Base-by-base conservation (phyloP, 768 basidiomycete species). In the Amanita molliuscula region DNA sequence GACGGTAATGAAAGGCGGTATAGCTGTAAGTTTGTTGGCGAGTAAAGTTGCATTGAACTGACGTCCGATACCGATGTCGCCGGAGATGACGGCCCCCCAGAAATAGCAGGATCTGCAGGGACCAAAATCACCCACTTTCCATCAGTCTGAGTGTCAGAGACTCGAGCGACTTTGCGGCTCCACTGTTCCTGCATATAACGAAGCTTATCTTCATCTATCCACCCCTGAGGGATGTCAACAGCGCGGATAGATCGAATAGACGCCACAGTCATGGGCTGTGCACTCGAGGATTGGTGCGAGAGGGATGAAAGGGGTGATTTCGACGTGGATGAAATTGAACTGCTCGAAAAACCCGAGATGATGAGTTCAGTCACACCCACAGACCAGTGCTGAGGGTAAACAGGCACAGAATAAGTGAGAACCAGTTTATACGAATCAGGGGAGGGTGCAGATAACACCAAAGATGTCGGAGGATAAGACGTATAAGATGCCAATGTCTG, bases 121-220 rank as follows among this genome's bases (percentile, higher is more conserved):
- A 82, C 87, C 43, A 89, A 72, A 10, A 90, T 81, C 15, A 79
- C 80, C 84, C 86, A 91, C 71, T 87, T 89, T 7, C 88, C 88
- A 59, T 90, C 88, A 4, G 88, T 87, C 58, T 87, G 82, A 13
- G 76, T 81, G 56, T 80, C 83, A n/a, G 81, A 77, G 26, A 91
- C 81, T 10, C 71, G 68, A 38, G 68, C 66, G 16, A 90, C 75
- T 62, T 87, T 89, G 51, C 87, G 83, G 25, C 75, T 73, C 83
- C 86, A 88, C 54, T 90, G 88, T 55, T 84, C 81, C 31, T 78
- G 78, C 70, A 88, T 78, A 20, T 63, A 55, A 23, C 70, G 71
- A 35, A 89, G 65, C 61, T 82, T 81, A 44, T 70, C 60, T 47
- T 79, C 77, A 61, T 88, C 81, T 46, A 88, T 71, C 79, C 82